Percentiles rank a stretch among this genome's conserved stretches.
Conservation (phyloP, 345 rosid genomes). For the Hypericum androsaemum region DNA sequence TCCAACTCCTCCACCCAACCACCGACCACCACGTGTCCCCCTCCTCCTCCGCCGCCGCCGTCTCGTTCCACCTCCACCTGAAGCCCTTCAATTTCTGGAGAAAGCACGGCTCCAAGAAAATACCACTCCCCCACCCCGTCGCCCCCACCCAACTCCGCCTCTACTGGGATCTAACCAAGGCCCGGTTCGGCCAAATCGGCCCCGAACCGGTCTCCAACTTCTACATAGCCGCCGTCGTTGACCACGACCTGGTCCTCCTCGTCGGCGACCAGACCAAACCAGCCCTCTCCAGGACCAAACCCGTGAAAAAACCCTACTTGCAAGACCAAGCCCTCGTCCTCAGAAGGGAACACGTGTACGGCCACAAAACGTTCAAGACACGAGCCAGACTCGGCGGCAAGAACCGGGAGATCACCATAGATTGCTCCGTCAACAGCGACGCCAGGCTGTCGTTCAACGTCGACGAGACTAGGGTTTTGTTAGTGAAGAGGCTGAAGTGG, state of each 20-base stretch:
- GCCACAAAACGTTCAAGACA: slow-evolving; percentile 51
- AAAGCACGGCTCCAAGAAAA: slow-evolving; percentile 55
- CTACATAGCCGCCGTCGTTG: slow-evolving; percentile 65
- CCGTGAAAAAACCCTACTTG: slow-evolving; percentile 21
- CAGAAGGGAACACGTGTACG: slow-evolving; percentile 72
- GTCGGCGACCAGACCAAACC: slow-evolving; percentile 61
- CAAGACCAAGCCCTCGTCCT: slow-evolving; percentile 39
- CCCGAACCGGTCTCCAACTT: slow-evolving; percentile 78
- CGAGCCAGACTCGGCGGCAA: slow-evolving; percentile 69
- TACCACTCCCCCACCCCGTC: slow-evolving; percentile 10
- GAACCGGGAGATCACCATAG: slow-evolving; percentile 55
- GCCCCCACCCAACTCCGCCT: slow-evolving; percentile 31
- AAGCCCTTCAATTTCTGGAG: slow-evolving; percentile 74
- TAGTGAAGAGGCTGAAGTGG: slow-evolving; percentile 72
- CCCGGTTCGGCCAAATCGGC: slow-evolving; percentile 60
- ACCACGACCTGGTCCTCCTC: slow-evolving; percentile 53
- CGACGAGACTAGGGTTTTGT: slow-evolving; percentile 49
- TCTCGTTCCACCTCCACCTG: slow-evolving; percentile 57
- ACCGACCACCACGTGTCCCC: slow-evolving; percentile 19
- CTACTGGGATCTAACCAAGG: slow-evolving; percentile 74
- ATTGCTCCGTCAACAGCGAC: slow-evolving; percentile 49
- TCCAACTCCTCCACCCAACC: slow-evolving; percentile 46
- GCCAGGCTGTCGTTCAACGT: slow-evolving; percentile 52
- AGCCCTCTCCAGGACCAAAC: slow-evolving; percentile 48
- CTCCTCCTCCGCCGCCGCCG: slow-evolving; percentile 18